Evolutionary conservation across 2,329 filamentous ascomycete genomes (phyloP), one percentile per base, ranked within the genome.

Genomic region (Fusarium sarcochroum): DNA sequence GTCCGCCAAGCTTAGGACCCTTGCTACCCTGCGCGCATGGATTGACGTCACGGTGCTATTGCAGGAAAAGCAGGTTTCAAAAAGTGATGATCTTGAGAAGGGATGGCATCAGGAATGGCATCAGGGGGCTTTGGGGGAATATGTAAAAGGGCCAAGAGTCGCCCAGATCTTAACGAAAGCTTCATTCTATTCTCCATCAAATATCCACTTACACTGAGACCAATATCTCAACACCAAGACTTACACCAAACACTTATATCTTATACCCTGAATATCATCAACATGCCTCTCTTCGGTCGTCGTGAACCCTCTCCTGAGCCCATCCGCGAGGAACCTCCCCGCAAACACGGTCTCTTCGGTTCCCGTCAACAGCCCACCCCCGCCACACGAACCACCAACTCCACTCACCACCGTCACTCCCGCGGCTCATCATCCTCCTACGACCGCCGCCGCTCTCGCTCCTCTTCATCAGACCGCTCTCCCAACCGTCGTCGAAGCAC

Each of bases 321-420:
- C 8, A 74, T 76, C 50, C 71, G 63, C 44, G 53, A 68, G 57
- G 67, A 69, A 20, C 67, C 66, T 2, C 76, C 27, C 42, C 64
- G 77, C 68, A 78, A 77, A 18, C 76, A 77, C 68, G 74, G 80
- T 55, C 76, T 83, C 70, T 83, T 83, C 69, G 70, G 73, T 59
- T 40, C 38, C 42, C 77, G 73, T 21, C 77, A 76, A 35, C 70
- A 75, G 32, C 70, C 70, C 17, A 65, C 73, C 1, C 75, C 75
- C 9, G 69, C 73, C 47, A 76, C 70, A 74, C 38, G 75, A 37
- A 55, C 72, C 27, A 64, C 73, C 5, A 75, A 74, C 3, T 75
- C 77, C 23, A 58, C 60, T 4, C 59, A 46, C 14, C 65, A 38
- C 53, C 48, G 56, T 15, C 53, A 52, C 42, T 49, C 35, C 13